Evolutionary conservation across 208 protist genomes (phyloP), one percentile per base, ranked within the genome.

Genomic region (Acanthamoeba castellanii): DNA sequence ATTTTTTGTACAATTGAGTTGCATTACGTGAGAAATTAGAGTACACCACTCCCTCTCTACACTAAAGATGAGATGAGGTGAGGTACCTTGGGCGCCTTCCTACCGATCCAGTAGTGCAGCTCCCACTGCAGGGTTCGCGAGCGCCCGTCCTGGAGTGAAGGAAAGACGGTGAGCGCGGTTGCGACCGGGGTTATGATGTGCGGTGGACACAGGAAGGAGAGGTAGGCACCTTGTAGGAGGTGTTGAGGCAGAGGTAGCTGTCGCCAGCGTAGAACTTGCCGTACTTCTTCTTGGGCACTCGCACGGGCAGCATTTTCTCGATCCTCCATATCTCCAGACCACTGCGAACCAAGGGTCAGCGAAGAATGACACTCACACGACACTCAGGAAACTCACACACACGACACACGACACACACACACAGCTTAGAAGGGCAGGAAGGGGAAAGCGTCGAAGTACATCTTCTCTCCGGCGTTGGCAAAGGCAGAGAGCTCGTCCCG

Each of bases 311-410:
- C 94, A 98, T 97, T 34, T 98, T 96, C 93, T 98, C 98, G 74
- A 98, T 98, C 72, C 97, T 95, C 98, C 98, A 98, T 47, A 98
- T 91, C 34, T 94, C 42, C 5, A 98, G 7, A 45, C 97, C 97
- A 25, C 59, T 78, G 64, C 30, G 22, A 87, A 76, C 52, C 96
- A 88, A 30, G 93, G 91, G 32, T 57, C 72, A 18, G 37, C 45
- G 0, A 18, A 13, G 88, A 88, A 18, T 16, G 34, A 42, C 81
- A 42, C 47, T 96, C 84, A 64, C 34, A 25, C 59, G 18, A 2
- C 59, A 66, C 59, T n/a, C n/a, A 0, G 25, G 4, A 0, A 25
- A 66, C 8, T n/a, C 25, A 30, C 59, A 66, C 3, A 59, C 55
- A 25, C 59, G 2, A 4, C 59, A 66, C 59, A 66, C 13, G 0